Evolutionary conservation across 2,329 filamentous ascomycete species (phyloP).

Genomic region (Monosporascus ibericus): DNA sequence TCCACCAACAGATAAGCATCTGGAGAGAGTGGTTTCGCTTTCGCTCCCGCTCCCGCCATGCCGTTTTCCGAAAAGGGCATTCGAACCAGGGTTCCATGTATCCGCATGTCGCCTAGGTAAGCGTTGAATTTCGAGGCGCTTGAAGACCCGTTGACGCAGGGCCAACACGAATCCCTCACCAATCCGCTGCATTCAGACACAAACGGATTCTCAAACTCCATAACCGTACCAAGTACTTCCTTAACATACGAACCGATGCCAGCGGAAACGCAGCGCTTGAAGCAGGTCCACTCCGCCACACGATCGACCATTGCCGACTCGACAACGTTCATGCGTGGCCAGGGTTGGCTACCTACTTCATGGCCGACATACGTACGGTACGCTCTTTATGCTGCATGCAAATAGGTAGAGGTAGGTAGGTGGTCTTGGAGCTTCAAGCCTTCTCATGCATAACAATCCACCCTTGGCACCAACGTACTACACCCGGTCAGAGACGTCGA

Average conservation of each 20-base stretch:
- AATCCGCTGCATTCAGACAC: conserved; percentile 14
- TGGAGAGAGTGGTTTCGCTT: conserved; percentile 4
- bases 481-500: background rate
- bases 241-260: conserved; percentile 7
- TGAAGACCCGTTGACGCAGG: conserved; percentile 10
- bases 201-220: conserved; percentile 8
- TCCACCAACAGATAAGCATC: background rate
- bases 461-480: background rate
- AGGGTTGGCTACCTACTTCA: background rate
- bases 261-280: conserved; percentile 19
- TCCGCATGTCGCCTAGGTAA: background rate
- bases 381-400: background rate
- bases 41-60: background rate
- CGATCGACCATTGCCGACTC: background rate
- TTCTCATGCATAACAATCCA: background rate
- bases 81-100: background rate
- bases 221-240: conserved; percentile 1
- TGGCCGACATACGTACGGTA: background rate
- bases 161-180: conserved; percentile 10
- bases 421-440: background rate
- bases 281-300: conserved; percentile 14
- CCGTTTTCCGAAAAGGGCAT: background rate
- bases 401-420: background rate
- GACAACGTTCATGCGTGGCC: background rate
- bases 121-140: background rate